phyloP scores from a whole-genome alignment of 805 yeast species.

The Starmerella apicola region DNA sequence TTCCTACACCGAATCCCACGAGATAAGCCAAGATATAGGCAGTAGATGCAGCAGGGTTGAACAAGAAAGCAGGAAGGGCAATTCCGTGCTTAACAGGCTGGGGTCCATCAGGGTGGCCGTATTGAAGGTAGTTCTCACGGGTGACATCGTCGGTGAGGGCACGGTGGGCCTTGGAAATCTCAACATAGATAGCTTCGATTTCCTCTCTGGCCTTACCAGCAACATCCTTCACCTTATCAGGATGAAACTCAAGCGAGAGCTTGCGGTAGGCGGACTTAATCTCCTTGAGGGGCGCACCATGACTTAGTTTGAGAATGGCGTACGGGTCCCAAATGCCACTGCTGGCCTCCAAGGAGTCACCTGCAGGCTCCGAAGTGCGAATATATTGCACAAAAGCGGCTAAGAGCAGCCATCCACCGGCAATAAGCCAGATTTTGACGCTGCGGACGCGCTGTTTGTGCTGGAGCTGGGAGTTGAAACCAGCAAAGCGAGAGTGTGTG shows the following conservation, averaged over 20 bases:
- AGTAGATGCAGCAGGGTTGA: constrained; percentile 68
- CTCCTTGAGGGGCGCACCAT: constrained; percentile 58
- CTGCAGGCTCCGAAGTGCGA: constrained; percentile 23
- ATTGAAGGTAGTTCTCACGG: constrained; percentile 67
- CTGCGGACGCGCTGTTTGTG: constrained; percentile 2
- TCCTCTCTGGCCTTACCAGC: constrained; percentile 44
- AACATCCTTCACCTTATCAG: constrained; percentile 62
- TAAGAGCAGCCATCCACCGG: constrained; percentile 52
- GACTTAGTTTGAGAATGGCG: constrained; percentile 62
- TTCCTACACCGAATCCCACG: constrained; percentile 55
- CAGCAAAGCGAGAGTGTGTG: constrained; percentile 1
- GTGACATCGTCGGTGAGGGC: constrained; percentile 84
- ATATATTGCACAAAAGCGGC: constrained; percentile 32
- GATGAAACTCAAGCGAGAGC: constrained; percentile 79
- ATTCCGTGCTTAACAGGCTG: constrained; percentile 84
- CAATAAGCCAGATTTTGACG: constrained; percentile 19
- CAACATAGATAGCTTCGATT: constrained; percentile 66
- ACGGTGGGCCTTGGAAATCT: constrained; percentile 83
- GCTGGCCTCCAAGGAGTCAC: constrained; percentile 19
- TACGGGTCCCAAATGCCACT: constrained; percentile 70
- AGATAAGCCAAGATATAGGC: constrained; percentile 56
- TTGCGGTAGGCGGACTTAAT: constrained; percentile 76
- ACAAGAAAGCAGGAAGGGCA: constrained; percentile 83
- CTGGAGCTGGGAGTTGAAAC: constrained; percentile 5
- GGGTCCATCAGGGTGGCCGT: constrained; percentile 98